Base-by-base conservation (phyloP, 2,329 filamentous ascomycete species). In the Ophiostoma australiae region DNA sequence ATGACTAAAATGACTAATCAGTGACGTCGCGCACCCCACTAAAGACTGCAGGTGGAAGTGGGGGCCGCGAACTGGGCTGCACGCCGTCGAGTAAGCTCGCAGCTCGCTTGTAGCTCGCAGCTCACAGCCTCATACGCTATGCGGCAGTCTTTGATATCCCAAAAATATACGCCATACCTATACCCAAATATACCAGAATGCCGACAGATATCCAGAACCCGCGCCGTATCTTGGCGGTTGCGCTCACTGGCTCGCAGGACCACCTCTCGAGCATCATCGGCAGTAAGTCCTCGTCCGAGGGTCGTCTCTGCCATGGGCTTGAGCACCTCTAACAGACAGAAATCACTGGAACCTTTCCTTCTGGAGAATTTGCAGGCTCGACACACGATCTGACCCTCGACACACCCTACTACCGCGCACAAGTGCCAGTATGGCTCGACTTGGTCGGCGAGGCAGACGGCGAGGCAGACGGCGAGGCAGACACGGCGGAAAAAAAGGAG, bases 371-470 rank as follows among this genome's bases (percentile, higher is more conserved):
- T 41, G 88, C 89, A 1, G 89, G 89, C 35, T 84, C 83, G 44
- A 87, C 88, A 20, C 88, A 90, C 75, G 77, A 79, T 63, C 82
- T 89, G 41, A 72, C 79, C 10, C 79, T 91, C 70, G 82, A 82
- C 72, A 91, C 87, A 27, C 75, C 81, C 17, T 91, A 91, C 80
- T 91, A 90, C 80, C 82, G 79, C 33, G 83, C 87, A 70, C 81
- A 81, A 0, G 81, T 91, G 3, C 87, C 89, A 63, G 82, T 91
- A 74, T 91, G 89, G 89, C 82, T 91, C n/a, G 89, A 91, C 76
- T 41, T 74, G 15, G 69, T 81, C 6, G 79, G 81, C 4, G 69
- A 35, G 17, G 17, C 37, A 11, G 70, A 20, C n/a, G 55, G 1
- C 0, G 66, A 68, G 6, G 23, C 3, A 7, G 15, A 52, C 15